Percentiles rank a stretch among this genome's conserved stretches.
Conservation (phyloP, 108 stramenopile species). For the Seminavis robusta region DNA sequence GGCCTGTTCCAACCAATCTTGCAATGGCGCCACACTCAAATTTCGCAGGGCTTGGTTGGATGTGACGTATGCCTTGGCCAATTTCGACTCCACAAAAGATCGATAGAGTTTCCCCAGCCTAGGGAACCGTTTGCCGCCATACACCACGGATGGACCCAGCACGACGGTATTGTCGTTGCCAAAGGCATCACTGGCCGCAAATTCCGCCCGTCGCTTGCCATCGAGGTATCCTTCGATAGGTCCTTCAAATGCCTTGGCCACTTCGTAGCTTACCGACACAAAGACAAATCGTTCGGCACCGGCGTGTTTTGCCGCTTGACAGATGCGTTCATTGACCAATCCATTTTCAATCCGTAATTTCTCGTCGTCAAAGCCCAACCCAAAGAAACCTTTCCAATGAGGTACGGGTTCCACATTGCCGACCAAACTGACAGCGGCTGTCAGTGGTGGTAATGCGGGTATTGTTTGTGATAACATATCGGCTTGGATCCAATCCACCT, state of each 20-base stretch:
- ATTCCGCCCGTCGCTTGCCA: constrained; percentile 15
- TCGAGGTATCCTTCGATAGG: constrained; percentile 15
- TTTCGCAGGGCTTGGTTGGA: constrained; percentile 8
- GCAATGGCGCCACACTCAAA: background rate
- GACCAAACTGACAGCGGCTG: constrained; percentile 13
- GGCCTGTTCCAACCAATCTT: constrained; percentile 17
- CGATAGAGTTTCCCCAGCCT: constrained; percentile 9
- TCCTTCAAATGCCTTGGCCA: constrained; percentile 12
- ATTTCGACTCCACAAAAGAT: constrained; percentile 1
- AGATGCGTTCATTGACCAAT: constrained; percentile 1
- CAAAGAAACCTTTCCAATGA: constrained; percentile 8
- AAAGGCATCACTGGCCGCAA: background rate
- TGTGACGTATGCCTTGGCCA: constrained; percentile 4
- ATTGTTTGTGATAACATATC: background rate
- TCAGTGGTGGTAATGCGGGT: background rate
- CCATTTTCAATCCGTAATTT: constrained; percentile 7
- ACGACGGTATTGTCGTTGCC: constrained; percentile 6
- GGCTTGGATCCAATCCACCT: constrained; percentile 10
- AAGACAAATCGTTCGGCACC: constrained; percentile 11
- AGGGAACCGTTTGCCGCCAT: constrained; percentile 21
- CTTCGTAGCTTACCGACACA: constrained; percentile 7
- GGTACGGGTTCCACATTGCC: constrained; percentile 10
- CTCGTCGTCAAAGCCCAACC: constrained; percentile 14
- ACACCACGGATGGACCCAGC: constrained; percentile 8
- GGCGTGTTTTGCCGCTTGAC: background rate